Evolutionary conservation across 345 rosid genomes (phyloP).

Genomic region (Sonneratia caseolaris): DNA sequence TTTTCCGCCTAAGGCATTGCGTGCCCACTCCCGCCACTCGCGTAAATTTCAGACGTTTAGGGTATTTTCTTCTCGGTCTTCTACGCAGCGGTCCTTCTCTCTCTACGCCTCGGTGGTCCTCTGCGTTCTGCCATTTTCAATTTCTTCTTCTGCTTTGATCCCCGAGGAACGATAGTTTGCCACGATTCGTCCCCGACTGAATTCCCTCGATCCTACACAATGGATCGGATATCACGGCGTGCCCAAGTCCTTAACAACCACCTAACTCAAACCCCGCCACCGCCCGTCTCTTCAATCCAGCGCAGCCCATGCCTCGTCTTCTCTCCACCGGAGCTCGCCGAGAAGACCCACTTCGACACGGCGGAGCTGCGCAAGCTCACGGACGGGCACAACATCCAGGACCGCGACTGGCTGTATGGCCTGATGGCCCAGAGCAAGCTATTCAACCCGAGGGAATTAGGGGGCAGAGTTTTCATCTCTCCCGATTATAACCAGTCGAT

Average conservation of each 20-base stretch:
- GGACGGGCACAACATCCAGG: conserved; percentile 58
- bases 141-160: neutral
- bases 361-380: conserved; percentile 57
- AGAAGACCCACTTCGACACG: conserved; percentile 36
- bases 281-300: conserved; percentile 14
- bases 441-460: conserved; percentile 60
- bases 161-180: neutral
- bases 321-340: conserved; percentile 61
- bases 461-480: conserved; percentile 55
- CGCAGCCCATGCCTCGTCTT: conserved; percentile 46
- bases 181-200: neutral
- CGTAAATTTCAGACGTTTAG: neutral
- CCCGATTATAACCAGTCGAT: conserved; percentile 82
- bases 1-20: neutral
- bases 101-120: neutral
- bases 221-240: conserved; percentile 46
- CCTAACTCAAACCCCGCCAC: conserved; percentile 19
- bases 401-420: conserved; percentile 74
- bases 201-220: neutral
- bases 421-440: conserved; percentile 54
- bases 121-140: neutral
- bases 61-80: neutral
- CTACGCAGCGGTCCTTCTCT: neutral
- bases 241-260: conserved; percentile 49
- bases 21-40: neutral